Base-by-base conservation (phyloP, 345 rosid genomes). In the Eucalyptus globulus region DNA sequence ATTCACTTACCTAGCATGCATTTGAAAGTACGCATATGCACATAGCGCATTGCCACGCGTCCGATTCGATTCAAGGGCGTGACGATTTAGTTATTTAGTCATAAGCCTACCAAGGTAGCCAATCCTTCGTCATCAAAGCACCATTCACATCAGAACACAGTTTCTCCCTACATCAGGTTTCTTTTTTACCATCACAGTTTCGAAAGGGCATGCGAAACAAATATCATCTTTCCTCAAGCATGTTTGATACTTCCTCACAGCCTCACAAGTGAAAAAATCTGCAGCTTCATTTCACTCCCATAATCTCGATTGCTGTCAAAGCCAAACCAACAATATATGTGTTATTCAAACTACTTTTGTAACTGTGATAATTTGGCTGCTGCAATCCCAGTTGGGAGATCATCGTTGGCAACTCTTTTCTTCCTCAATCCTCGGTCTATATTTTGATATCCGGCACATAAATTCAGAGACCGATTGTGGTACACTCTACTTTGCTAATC, bases 1-100 rank as follows among this genome's bases (percentile, higher is more conserved):
- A 69, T 69, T 9, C 40, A 3, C 13, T 3, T 69, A 5, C 4
- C 0, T 10, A 0, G 8, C 80, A 72, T 3, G 81, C 7, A 12
- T 72, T 69, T 34, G 24, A 34, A 6, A 17, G 4, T 6, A 17
- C 3, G 6, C 40, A 72, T 10, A 10, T 21, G 3, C 2, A 1
- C 3, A 37, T 3, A 22, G 29, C 0, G 5, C 13, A 37, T 72
- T 12, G 26, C 34, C 72, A 5, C 13, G 1, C 14, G 0, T 76
- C 47, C 8, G 2, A 21, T 19, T 34, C 27, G 2, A 37, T 5
- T 72, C 26, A 3, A 69, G 45, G 81, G 44, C 4, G 1, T 6
- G 27, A 72, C 2, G 1, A 76, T 76, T 31, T 11, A 37, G 45
- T 72, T 0, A 37, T 72, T 10, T 37, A 19, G 81, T 37, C 45